Evolutionary conservation across 2,329 filamentous ascomycete genomes (phyloP), one percentile per base, ranked within the genome.

Genomic region (Blastomyces silverae): DNA sequence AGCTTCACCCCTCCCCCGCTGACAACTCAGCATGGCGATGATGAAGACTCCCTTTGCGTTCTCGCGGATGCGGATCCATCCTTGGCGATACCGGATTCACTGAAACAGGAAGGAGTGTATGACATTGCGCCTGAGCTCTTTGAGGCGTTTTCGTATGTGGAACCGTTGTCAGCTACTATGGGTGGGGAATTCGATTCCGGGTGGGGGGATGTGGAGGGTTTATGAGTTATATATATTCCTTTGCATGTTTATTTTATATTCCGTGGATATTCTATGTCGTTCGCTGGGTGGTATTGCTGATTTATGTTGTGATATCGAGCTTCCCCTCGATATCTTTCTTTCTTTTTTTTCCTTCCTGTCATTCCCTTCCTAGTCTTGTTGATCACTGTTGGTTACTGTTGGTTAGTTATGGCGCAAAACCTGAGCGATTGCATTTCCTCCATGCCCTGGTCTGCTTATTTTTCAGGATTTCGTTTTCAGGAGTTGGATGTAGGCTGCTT

Each of bases 51-150:
- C 65, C 68, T 48, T 63, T 61, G 56, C 62, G 65, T 53, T 25
- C 69, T 64, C 39, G 67, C 63, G 61, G 62, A 42, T 68, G 65
- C 34, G 64, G 56, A 61, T 64, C 67, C 61, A 68, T 61, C 55
- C 63, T 66, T 64, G 61, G 69, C 67, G 65, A 62, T 67, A 64
- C 63, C 67, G 11, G 70, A 75, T 10, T 71, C 74, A 25, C 75
- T 79, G 64, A 73, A 75, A n/a, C 70, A 76, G 17, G 74, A 79
- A 48, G 72, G 73, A 31, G 72, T 76, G n/a, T 78, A 77, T 57
- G 75, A 79, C 57, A 78, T 79, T 13, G 77, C 77, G 1, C 75
- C 77, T 0, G 78, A 80, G 65, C 75, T 79, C 10, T 79, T 78
- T 34, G 78, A 79, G 64, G 78, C 78, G 11, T 79, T 80, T 65